Evolutionary conservation across 345 rosid species (phyloP), one percentile per base, ranked within the genome.

Genomic region (Zanthoxylum bungeanum): DNA sequence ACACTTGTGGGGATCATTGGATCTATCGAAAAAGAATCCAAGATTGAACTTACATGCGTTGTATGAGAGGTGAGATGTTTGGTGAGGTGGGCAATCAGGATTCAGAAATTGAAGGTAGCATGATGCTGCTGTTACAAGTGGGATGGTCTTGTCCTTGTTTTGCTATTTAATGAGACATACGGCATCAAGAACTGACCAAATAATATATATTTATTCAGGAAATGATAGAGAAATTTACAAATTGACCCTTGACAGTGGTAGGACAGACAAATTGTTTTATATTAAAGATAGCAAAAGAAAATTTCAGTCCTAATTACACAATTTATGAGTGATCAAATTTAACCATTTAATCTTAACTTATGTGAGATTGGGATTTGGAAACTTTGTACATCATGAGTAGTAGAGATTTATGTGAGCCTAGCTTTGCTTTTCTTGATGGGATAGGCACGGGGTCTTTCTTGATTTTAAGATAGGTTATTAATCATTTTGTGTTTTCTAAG

Each of bases 81-180:
- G 64, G 73, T 57, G 59, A 49, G 64, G 73, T 57, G 59, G 55
- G 77, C 7, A 21, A 39, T 24, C 66, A 31, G 62, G 6, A 14
- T 22, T 24, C 52, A 56, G 71, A 69, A 73, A 49, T 47, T 57
- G 60, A 55, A 33, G 40, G 63, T 77, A 67, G 71, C 62, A 22
- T 50, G 51, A 25, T 66, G 61, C 33, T 66, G 61, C 33, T 14
- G 46, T 42, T 51, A 14, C 80, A 71, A 64, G 74, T 59, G 66
- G 68, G 71, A 9, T 8, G 60, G 1, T 52, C n/a, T n/a, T 66
- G 69, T 72, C 40, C 53, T 75, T 66, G 31, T 50, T 49, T 7
- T 68, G 24, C 7, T 1, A 30, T 22, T 68, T 37, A 34, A 7
- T 22, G n/a, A 21, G n/a, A 7, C 8, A 14, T 36, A 1, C 21